Conservation (phyloP, 2,329 filamentous ascomycete species). For the Diaporthe longicolla region DNA sequence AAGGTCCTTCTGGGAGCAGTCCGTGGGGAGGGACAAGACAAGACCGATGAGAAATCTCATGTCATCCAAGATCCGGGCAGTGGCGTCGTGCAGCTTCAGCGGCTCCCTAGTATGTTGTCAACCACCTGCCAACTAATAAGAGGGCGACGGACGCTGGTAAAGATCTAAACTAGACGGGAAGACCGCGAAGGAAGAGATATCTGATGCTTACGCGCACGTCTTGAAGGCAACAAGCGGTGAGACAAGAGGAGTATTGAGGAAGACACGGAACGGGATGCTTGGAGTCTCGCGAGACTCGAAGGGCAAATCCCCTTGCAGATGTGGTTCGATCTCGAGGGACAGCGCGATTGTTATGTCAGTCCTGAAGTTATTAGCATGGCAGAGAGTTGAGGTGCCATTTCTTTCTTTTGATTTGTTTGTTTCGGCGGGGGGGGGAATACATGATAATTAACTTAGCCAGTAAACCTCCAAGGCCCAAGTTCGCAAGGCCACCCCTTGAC, state of each 20-base stretch:
- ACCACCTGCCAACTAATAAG: neutral
- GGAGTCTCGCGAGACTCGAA: slow-evolving; percentile 58
- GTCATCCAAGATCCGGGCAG: slow-evolving; percentile 66
- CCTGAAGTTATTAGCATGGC: slow-evolving; percentile 49
- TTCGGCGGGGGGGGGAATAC: slow-evolving; percentile 48
- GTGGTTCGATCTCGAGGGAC: slow-evolving; percentile 60
- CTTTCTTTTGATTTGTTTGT: too few relatives aligned
- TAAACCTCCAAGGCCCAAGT: slow-evolving; percentile 62
- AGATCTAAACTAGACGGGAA: neutral
- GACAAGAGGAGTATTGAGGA: slow-evolving; percentile 64
- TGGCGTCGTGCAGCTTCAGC: slow-evolving; percentile 60
- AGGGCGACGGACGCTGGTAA: neutral
- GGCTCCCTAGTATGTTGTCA: slow-evolving; percentile 46
- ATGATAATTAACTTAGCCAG: slow-evolving; percentile 64
- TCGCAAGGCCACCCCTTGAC: slow-evolving; percentile 61
- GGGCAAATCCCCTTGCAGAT: slow-evolving; percentile 56
- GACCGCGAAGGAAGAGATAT: neutral
- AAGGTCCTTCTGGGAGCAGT: slow-evolving; percentile 54
- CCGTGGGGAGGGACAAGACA: slow-evolving; percentile 56
- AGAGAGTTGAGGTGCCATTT: neutral
- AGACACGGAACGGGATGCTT: slow-evolving; percentile 57
- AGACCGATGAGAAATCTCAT: slow-evolving; percentile 62
- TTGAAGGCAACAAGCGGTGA: slow-evolving; percentile 59
- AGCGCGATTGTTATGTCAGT: slow-evolving; percentile 64
- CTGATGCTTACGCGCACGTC: slow-evolving; percentile 50